Conservation (phyloP, 139 green algal species). For the Marvania coccoides region DNA sequence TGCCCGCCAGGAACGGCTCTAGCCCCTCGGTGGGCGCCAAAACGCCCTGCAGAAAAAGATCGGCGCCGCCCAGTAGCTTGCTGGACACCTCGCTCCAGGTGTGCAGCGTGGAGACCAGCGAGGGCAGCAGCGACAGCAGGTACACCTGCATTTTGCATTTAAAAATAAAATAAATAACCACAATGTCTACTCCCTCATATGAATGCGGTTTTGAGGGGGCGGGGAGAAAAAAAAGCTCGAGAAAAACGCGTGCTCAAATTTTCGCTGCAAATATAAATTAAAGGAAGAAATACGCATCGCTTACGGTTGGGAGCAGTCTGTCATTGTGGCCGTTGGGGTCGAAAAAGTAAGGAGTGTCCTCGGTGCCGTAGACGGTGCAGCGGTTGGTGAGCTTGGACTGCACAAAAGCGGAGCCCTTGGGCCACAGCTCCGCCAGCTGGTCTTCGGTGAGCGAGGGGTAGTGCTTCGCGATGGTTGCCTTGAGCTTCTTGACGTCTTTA, state of each 20-base stretch:
- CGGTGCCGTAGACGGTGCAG: slow-evolving; percentile 10
- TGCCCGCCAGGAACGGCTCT: slow-evolving; percentile 21
- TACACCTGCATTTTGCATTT: slow-evolving; percentile 14
- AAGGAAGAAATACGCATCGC: background rate
- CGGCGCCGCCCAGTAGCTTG: slow-evolving; percentile 17
- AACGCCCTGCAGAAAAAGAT: slow-evolving; percentile 33
- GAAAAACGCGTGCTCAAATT: background rate
- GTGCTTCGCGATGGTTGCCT: background rate
- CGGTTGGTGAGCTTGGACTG: slow-evolving; percentile 19
- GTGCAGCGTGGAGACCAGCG: slow-evolving; percentile 9
- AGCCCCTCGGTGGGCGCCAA: slow-evolving; percentile 3
- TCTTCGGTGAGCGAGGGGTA: slow-evolving; percentile 15
- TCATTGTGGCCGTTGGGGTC: slow-evolving; percentile 20
- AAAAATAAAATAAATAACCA: background rate
- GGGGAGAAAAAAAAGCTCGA: background rate
- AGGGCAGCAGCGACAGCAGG: slow-evolving; percentile 6
- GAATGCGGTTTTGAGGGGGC: background rate
- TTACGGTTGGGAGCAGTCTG: slow-evolving; percentile 26
- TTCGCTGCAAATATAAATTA: background rate
- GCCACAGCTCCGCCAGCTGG: slow-evolving; percentile 8
- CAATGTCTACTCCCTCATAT: background rate
- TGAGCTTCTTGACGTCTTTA: slow-evolving; percentile 31
- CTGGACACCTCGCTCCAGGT: slow-evolving; percentile 9
- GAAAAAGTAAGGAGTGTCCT: slow-evolving; percentile 28
- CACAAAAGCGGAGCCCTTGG: slow-evolving; percentile 4